phyloP scores from a whole-genome alignment of 192 early-diverging fungal genomes.

The Rhizophlyctis rosea region DNA sequence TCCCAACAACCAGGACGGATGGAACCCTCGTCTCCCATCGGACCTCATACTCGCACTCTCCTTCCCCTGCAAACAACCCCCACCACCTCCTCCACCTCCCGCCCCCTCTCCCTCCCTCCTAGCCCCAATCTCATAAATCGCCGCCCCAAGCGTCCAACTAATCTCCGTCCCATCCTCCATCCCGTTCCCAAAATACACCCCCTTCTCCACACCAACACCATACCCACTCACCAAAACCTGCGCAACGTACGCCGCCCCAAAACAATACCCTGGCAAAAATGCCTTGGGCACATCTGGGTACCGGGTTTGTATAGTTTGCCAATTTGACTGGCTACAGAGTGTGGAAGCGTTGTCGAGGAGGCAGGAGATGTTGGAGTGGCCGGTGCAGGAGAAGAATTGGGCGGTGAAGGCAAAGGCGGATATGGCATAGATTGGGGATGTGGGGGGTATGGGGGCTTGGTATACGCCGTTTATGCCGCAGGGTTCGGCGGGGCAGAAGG shows the following conservation, averaged over 20 bases:
- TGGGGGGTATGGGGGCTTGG: background rate
- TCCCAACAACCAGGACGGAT: no score
- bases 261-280: background rate
- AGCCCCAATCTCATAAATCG: background rate
- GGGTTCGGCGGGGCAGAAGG: slow-evolving; percentile 2
- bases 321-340: background rate
- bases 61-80: no score
- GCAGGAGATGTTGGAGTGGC: background rate
- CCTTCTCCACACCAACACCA: background rate
- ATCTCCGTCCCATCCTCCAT: background rate
- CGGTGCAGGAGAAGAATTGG: background rate
- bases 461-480: background rate
- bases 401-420: background rate
- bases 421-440: background rate
- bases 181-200: background rate
- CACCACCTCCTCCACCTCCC: no score
- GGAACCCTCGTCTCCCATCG: no score
- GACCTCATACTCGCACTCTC: no score
- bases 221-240: background rate
- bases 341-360: background rate
- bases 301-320: background rate
- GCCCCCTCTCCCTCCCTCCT: background rate
- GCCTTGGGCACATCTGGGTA: background rate
- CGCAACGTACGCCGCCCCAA: background rate
- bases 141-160: background rate